These are phyloP conservation scores for Proteromonas lacertae DNA, from an alignment of 352 stramenopile species.

Conservation along the genomic window DNA sequence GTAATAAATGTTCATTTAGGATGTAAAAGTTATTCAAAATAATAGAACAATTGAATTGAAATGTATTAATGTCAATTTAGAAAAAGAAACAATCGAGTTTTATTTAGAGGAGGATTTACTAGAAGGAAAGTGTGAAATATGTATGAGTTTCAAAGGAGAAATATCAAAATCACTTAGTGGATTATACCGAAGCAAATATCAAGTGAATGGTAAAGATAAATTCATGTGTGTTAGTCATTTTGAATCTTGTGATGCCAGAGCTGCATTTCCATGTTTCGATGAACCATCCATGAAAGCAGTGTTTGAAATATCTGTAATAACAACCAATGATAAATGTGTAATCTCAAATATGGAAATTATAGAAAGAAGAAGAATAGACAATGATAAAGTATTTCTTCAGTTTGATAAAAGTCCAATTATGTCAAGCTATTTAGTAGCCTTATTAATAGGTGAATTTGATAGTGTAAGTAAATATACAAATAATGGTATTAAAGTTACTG, in stretches of 20 bases:
- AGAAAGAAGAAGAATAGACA: constrained; percentile 14
- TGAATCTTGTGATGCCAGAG: constrained; percentile 38
- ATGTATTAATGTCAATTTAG: too few species aligned
- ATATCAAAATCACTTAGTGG: too few species aligned
- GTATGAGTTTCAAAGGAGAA: too few species aligned
- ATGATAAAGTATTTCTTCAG: constrained; percentile 7
- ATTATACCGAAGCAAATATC: too few species aligned
- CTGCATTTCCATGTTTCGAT: constrained; percentile 85
- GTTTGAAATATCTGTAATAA: constrained; percentile 52
- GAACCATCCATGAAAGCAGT: constrained; percentile 75
- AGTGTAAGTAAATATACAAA: constrained; percentile 16
- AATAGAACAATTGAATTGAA: too few species aligned
- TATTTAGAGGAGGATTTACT: too few species aligned
- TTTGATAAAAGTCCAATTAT: constrained; percentile 45
- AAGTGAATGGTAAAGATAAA: too few species aligned
- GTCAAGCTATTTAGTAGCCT: constrained; percentile 84
- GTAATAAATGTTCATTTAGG: too few species aligned
- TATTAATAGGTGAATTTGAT: constrained; percentile 11
- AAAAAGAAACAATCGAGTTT: too few species aligned
- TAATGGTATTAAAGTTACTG: constrained; percentile 77
- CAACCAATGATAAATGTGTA: constrained; percentile 43
- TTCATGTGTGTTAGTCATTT: constrained; percentile 12
- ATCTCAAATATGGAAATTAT: constrained; percentile 81
- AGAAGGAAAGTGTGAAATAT: too few species aligned
- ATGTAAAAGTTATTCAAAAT: too few species aligned